phyloP scores from a whole-genome alignment of 495 filamentous ascomycete genomes.

The Aspergillus diversus region DNA sequence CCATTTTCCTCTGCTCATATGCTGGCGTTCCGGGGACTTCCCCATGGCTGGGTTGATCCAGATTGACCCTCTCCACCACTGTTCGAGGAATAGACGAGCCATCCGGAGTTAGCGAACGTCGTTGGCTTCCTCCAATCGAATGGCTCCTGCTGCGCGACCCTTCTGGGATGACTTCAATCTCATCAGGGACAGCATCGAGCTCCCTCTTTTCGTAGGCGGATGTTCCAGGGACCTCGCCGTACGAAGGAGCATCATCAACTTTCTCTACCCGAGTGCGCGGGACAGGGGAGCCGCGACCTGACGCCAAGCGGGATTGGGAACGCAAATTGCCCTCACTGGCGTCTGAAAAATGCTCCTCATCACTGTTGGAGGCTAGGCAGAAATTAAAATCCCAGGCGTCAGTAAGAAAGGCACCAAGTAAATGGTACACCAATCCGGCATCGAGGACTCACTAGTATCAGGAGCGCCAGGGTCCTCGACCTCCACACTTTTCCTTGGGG shows the following conservation, averaged over 20 bases:
- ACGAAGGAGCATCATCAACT: slow-evolving; percentile 57
- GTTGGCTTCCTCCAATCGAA: slow-evolving; percentile 41
- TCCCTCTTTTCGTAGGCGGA: slow-evolving; percentile 58
- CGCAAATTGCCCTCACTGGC: slow-evolving; percentile 69
- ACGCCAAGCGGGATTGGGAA: slow-evolving; percentile 36
- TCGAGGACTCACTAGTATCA: slow-evolving; percentile 66
- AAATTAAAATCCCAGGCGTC: background rate
- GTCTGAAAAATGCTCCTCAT: slow-evolving; percentile 89
- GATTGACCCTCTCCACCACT: slow-evolving; percentile 79
- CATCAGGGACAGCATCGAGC: slow-evolving; percentile 68
- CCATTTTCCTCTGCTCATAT: slow-evolving; percentile 72
- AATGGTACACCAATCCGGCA: too few species aligned
- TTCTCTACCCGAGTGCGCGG: slow-evolving; percentile 66
- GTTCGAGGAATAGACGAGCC: slow-evolving; percentile 75
- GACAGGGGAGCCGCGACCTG: slow-evolving; percentile 55
- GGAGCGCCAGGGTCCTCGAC: slow-evolving; percentile 79
- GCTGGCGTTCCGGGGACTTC: slow-evolving; percentile 86
- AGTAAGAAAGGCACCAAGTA: background rate
- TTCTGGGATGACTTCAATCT: slow-evolving; percentile 64
- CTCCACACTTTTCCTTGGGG: slow-evolving; percentile 66
- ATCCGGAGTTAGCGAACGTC: slow-evolving; percentile 51
- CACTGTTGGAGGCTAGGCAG: slow-evolving; percentile 62
- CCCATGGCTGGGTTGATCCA: slow-evolving; percentile 69
- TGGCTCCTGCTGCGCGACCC: slow-evolving; percentile 50
- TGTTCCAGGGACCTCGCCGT: slow-evolving; percentile 68